phyloP scores from a whole-genome alignment of 139 green algal genomes.

The Pleodorina starrii region DNA sequence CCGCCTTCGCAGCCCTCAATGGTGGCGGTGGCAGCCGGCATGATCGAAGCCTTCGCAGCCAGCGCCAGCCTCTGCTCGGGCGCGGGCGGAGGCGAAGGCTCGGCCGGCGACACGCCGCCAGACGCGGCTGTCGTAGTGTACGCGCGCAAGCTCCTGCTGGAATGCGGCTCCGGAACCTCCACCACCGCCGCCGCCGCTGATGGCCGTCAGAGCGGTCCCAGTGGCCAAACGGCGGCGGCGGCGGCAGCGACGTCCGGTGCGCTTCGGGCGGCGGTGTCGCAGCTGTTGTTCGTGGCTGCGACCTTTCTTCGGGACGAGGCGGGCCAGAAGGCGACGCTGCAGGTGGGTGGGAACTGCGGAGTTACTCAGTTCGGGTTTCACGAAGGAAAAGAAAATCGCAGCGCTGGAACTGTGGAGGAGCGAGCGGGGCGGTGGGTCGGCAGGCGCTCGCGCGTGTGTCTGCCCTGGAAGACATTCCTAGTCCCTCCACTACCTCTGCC shows the following conservation, averaged over 20 bases:
- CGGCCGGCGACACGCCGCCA: too few relatives aligned
- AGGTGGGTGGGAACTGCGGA: constrained; percentile 16
- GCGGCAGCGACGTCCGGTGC: neutral
- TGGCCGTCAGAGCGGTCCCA: neutral
- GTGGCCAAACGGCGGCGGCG: neutral
- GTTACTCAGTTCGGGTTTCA: too few relatives aligned
- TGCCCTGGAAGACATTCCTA: too few relatives aligned
- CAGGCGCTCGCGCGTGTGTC: too few relatives aligned
- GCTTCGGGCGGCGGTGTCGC: neutral
- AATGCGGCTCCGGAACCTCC: neutral
- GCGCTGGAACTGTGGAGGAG: too few relatives aligned
- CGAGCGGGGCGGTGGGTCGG: too few relatives aligned
- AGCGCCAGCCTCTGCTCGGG: too few relatives aligned
- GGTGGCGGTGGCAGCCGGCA: neutral
- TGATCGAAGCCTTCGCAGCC: neutral
- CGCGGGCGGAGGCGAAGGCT: too few relatives aligned
- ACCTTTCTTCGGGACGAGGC: constrained; percentile 1
- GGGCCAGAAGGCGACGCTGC: constrained; percentile 2
- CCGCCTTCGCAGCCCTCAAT: neutral
- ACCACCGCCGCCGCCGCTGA: too few relatives aligned
- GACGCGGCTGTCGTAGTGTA: neutral
- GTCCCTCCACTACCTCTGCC: too few relatives aligned
- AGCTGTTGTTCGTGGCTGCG: constrained; percentile 34
- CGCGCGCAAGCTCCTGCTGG: neutral
- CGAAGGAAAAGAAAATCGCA: too few relatives aligned